Evolutionary conservation across 2,329 filamentous ascomycete genomes (phyloP), one percentile per base, ranked within the genome.

Genomic region (Alternaria arbusti): DNA sequence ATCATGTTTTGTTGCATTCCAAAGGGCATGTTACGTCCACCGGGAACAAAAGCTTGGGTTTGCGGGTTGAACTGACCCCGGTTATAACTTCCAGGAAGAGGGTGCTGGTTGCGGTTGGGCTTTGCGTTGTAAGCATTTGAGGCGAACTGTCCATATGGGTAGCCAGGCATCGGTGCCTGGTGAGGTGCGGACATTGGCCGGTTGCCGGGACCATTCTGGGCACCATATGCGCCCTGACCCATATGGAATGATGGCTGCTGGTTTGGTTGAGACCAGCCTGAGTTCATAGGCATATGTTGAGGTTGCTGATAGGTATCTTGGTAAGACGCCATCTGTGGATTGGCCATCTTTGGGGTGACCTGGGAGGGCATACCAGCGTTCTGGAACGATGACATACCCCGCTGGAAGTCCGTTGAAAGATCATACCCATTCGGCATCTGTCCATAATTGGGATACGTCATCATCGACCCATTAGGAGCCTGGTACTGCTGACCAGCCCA

Each of bases 41-140:
- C 86, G 2, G 95, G 95, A 23, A 97, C 88, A 79, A 98, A 97
- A 0, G 94, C 92, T 75, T 97, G 92, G 15, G 92, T 97, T 82
- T 97, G 94, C 1, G 94, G 95, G 76, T 97, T 97, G 83, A 98
- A 97, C 12, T 91, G 89, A 72, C 93, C 92, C 61, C 94, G 87
- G 75, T 91, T 93, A 76, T 88, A 96, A 80, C 91, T 96, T 36
- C 93, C 93, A 13, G 93, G 92, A 60, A 96, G 89, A 6, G 93
- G 92, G 77, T 97, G 93, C 75, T 94, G 91, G 61, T 91, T 90
- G 9, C 89, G 88, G 72, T 91, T 91, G 65, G 91, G 86, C 25
- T 92, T 77, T 15, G 74, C 75, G 22, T 76, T 78, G 61, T 78
- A 89, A 52, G 90, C 89, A 55, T 86, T 84, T 66, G 85, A 87